A percentile compares a stretch with the other conserved stretches of the same genome.
Conservation (phyloP, 2,329 filamentous ascomycete species). For the Aspergillus ruber region DNA sequence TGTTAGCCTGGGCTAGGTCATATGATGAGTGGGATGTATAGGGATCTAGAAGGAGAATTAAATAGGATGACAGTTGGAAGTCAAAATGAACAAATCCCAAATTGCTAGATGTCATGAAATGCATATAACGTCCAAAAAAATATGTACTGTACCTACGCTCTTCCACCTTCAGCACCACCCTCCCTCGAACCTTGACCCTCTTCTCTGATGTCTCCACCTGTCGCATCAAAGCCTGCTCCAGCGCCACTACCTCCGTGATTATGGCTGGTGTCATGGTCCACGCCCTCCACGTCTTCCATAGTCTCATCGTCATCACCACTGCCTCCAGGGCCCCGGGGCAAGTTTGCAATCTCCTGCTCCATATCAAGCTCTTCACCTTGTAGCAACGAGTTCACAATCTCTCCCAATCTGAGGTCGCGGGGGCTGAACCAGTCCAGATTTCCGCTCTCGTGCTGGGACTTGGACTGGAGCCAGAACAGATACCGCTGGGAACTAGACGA, state of each 20-base stretch:
- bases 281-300: conserved; percentile 69
- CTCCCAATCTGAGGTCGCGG: conserved; percentile 77
- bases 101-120: neutral
- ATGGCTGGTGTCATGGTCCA: conserved; percentile 51
- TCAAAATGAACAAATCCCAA: conserved; percentile 2
- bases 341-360: conserved; percentile 60
- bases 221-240: conserved; percentile 78
- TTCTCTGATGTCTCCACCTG: conserved; percentile 83
- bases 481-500: conserved; percentile 83
- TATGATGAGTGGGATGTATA: too few relatives aligned
- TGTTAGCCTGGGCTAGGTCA: conserved; percentile 36
- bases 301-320: conserved; percentile 63
- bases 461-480: conserved; percentile 95
- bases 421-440: conserved; percentile 75
- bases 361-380: conserved; percentile 87
- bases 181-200: conserved; percentile 84
- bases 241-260: conserved; percentile 60
- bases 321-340: conserved; percentile 44
- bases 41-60: neutral
- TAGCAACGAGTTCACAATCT: conserved; percentile 76
- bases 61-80: neutral
- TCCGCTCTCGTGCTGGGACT: conserved; percentile 65
- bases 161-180: conserved; percentile 89
- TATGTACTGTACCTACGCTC: conserved; percentile 94
- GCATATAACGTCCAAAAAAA: conserved; percentile 28